Conservation (phyloP, 2,329 filamentous ascomycete genomes). For the Aureobasidium sp. region DNA sequence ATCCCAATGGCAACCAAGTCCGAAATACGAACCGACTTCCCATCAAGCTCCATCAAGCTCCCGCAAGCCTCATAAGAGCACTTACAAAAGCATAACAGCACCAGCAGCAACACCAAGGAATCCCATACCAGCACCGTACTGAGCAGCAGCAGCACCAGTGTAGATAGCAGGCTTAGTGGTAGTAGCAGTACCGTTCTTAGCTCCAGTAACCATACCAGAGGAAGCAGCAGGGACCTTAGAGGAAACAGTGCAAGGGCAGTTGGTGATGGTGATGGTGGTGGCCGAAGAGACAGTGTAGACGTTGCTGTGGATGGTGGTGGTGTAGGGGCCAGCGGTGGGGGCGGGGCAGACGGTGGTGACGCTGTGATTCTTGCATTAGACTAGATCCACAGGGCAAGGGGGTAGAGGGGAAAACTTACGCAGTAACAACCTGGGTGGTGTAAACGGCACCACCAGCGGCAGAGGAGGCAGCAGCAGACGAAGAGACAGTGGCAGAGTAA, state of each 20-base stretch:
- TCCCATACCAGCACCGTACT: not conserved
- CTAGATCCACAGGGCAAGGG: too few species aligned
- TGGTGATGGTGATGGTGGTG: conserved; percentile 20
- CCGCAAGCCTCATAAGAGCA: too few species aligned
- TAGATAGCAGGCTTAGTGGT: not conserved
- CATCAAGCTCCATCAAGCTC: too few species aligned
- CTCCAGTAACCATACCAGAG: not conserved
- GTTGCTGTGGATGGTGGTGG: conserved; percentile 47
- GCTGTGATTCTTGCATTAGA: conserved; percentile 35
- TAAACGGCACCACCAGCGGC: not conserved
- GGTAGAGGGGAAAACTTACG: conserved; percentile 25
- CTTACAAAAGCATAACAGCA: conserved; percentile 7
- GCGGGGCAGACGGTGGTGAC: conserved; percentile 65
- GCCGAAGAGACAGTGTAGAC: conserved; percentile 59
- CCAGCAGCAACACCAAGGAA: conserved; percentile 1
- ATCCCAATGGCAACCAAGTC: too few species aligned
- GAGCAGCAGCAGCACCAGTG: not conserved
- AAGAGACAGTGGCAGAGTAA: not conserved
- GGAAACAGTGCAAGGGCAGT: conserved; percentile 14
- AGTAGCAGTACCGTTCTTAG: conserved; percentile 3
- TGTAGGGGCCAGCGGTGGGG: conserved; percentile 46
- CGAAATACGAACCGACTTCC: too few species aligned
- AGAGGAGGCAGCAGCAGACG: not conserved
- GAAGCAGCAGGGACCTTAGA: conserved; percentile 7
- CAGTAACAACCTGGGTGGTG: conserved; percentile 36